Evolutionary conservation across 1,139 yeast genomes (phyloP), one percentile per base, ranked within the genome.

Genomic region (Blastobotrys arbuscula): DNA sequence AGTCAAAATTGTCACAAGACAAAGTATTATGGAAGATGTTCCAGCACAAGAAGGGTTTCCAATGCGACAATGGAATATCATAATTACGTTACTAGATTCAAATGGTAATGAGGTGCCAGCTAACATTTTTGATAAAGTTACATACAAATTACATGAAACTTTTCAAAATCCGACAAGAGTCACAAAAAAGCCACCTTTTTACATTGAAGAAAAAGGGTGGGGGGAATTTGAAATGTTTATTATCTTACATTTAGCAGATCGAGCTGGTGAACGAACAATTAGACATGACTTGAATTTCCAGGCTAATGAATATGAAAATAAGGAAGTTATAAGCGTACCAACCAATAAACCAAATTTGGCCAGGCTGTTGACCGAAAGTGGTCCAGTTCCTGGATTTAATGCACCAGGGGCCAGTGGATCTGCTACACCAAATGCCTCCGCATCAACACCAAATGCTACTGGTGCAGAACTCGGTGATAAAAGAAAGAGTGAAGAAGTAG

Each of bases 171-270:
- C 97, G 10, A 81, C 79, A 55, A 78, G 97, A 69, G 54, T 84
- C 7, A 67, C 88, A 61, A 88, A 86, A 62, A 82, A 82, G 61
- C 79, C 86, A 19, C 98, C 98, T n/a, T 92, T 90, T 70, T 77
- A 72, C 62, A 84, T 92, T 49, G 87, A 82, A 64, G 98, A 92
- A 67, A 84, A 88, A 71, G 98, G 98, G 44, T 92, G 98, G 98
- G 98, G 98, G 63, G 98, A 92, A 59, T 90, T 90, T 62, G 96
- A 90, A 64, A 77, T 92, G 63, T 88, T 87, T 44, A 82, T 92
- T 55, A 76, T 86, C 18, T 73, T 89, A 50, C 86, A 84, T 57
- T 73, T 86, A 51, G 76, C 85, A 31, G 97, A 95, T 52, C 85
- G 84, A 62, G 85, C 84, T 47, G 97, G 97, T 43, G 97, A 89